Base-by-base conservation (phyloP, 1,139 yeast genomes). In the Yamadazyma atmosphaerica region DNA sequence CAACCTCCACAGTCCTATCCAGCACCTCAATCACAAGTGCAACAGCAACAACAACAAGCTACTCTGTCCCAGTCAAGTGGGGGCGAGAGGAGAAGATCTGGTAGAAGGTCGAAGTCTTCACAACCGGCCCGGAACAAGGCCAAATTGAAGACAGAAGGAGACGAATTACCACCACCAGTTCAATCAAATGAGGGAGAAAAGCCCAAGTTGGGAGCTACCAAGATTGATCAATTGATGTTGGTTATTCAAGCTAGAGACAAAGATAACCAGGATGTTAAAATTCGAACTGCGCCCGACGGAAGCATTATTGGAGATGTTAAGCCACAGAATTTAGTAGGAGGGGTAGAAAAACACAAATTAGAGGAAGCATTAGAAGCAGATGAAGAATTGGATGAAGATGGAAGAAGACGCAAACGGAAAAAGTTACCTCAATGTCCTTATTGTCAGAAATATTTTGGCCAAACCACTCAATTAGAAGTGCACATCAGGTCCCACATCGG, bases 211-310 rank as follows among this genome's bases (percentile, higher is more conserved):
- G 96, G 96, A 0, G 89, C 92, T 2, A 87, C 96, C 0, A 85
- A 85, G 55, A 87, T 89, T 31, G 97, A 89, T 60, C 94, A 85
- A 52, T 66, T 89, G 54, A 87, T 89, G 96, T 70, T 89, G 41
- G 86, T 88, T 26, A 84, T 89, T 39, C 96, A 89, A 58, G 95
- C 96, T 0, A 73, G 94, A 41, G 86, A 83, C 45, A 83, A 85
- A 45, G 88, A 89, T 14, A 74, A 81, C 31, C 39, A 42, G 17
- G 78, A 77, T 7, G 76, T 79, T 16, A 73, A 72, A 28, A 82
- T 83, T 30, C 73, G 74, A 35, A 82, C 80, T 43, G 78, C 81
- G 1, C 74, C 77, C 3, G 89, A 83, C 58, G 89, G 89, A 4
- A 72, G 74, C 38, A 66, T 70, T 21, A 50, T 69, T 33, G 74